Evolutionary conservation across 805 yeast genomes (phyloP).

Genomic region (Candida schatavii): DNA sequence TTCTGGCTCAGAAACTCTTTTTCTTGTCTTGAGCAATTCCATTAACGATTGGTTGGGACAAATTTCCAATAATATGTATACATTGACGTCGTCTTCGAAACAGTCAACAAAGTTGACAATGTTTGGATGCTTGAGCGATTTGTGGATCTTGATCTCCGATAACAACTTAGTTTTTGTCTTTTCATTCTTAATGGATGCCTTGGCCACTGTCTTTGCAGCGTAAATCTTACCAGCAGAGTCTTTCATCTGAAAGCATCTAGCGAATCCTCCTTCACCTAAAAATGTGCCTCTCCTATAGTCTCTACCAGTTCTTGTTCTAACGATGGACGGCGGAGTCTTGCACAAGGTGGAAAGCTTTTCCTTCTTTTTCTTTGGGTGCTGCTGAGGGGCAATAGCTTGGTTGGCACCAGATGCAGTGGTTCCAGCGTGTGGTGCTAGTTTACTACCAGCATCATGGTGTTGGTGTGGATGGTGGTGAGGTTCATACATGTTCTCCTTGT

Average conservation of each 20-base stretch:
- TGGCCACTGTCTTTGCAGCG: slow-evolving; percentile 98
- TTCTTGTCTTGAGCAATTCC: slow-evolving; percentile 86
- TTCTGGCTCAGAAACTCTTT: slow-evolving; percentile 85
- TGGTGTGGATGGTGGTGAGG: too few relatives aligned
- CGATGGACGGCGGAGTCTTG: slow-evolving; percentile 94
- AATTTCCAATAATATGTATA: slow-evolving; percentile 87
- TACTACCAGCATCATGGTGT: not conserved
- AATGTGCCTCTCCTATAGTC: slow-evolving; percentile 89
- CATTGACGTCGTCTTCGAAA: slow-evolving; percentile 94
- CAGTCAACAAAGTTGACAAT: slow-evolving; percentile 93
- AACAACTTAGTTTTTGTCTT: slow-evolving; percentile 83
- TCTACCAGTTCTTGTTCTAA: slow-evolving; percentile 80
- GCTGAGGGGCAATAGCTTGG: slow-evolving; percentile 16
- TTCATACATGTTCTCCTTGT: slow-evolving; percentile 7
- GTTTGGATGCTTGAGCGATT: slow-evolving; percentile 82
- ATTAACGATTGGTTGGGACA: slow-evolving; percentile 93
- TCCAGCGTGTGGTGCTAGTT: not conserved
- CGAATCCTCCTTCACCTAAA: slow-evolving; percentile 98
- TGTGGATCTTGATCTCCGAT: slow-evolving; percentile 94
- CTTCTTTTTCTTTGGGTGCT: slow-evolving; percentile 56
- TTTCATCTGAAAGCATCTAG: slow-evolving; percentile 95
- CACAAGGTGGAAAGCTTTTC: slow-evolving; percentile 89
- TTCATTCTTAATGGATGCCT: slow-evolving; percentile 85
- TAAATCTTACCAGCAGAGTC: slow-evolving; percentile 81
- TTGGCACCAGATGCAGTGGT: slow-evolving; percentile 10